Evolutionary conservation across 2,329 filamentous ascomycete species (phyloP), one percentile per base, ranked within the genome.

Genomic region (Chrysoporthe deuterocubensis): DNA sequence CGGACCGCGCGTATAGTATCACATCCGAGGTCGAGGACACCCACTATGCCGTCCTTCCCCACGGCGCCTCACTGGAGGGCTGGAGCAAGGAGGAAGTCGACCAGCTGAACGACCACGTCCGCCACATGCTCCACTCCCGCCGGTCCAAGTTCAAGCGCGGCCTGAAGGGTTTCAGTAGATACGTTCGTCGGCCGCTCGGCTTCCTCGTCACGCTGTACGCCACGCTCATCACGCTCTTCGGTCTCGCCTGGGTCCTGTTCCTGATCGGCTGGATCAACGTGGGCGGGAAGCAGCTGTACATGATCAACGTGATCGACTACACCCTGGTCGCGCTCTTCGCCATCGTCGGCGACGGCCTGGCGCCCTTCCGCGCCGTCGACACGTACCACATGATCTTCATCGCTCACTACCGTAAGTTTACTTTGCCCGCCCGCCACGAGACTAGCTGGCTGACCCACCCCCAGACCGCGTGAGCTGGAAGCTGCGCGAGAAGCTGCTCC

Each of bases 181-280:
- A 96, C 75, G 85, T 94, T 16, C 85, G 84, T 50, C 88, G 89
- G 73, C 92, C 93, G 1, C 83, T 97, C 48, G 93, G 93, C 1
- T 93, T 96, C 75, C 85, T 94, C 65, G 91, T 97, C 68, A 96
- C 92, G 0, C 80, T 96, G 4, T 97, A 97, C 77, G 93, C 92
- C 9, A 89, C 87, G 0, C 83, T 95, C 26, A 94, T 97, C 73
- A 96, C 93, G 0, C 82, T 94, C 0, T 97, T 96, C 73, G 93
- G 93, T 74, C 83, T 95, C 14, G 92, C 92, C 0, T 97, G 93
- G 93, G 93, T 97, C 1, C 85, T 96, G n/a, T 96, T 95, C 79
- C 82, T 96, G 65, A 97, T 97, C 76, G 92, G 90, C 60, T 96
- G 93, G 93, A 92, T 96, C 75, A 94, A 93, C 71, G 90, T 95